These are phyloP conservation scores for Paraconiothyrium brasiliense DNA, from an alignment of 2,329 filamentous ascomycete species.

Conservation along the genomic window DNA sequence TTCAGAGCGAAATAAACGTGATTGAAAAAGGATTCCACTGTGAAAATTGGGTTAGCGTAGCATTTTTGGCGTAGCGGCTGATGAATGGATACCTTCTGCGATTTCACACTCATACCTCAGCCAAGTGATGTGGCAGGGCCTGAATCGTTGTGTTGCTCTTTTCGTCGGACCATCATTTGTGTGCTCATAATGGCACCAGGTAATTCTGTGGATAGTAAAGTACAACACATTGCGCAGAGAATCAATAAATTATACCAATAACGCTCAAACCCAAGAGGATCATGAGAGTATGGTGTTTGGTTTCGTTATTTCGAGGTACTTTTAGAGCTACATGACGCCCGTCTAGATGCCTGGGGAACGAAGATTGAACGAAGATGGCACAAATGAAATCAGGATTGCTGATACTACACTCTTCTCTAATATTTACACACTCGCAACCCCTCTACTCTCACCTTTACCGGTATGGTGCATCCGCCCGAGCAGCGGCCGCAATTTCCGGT, in stretches of 20 bases:
- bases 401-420: constrained; percentile 29
- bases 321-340: not conserved
- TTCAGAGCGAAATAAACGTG: constrained; percentile 62
- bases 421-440: constrained; percentile 44
- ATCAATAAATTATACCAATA: no score
- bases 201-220: not conserved
- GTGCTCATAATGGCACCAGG: not conserved
- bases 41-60: constrained; percentile 16
- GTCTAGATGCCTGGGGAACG: not conserved
- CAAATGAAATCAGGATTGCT: constrained; percentile 37
- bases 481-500: constrained; percentile 90
- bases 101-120: not conserved
- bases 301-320: not conserved
- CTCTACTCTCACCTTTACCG: constrained; percentile 40
- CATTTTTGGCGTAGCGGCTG: constrained; percentile 14
- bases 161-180: not conserved
- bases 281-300: no score
- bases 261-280: no score
- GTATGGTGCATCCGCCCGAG: constrained; percentile 89
- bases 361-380: constrained; percentile 1
- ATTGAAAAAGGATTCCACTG: not conserved
- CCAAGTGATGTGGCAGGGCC: not conserved
- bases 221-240: no score
- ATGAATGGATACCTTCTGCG: constrained; percentile 14
- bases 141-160: not conserved